These are phyloP conservation scores for Paragyromitra xinjiangensis DNA, from an alignment of 495 filamentous ascomycete genomes.

Conservation along the genomic window DNA sequence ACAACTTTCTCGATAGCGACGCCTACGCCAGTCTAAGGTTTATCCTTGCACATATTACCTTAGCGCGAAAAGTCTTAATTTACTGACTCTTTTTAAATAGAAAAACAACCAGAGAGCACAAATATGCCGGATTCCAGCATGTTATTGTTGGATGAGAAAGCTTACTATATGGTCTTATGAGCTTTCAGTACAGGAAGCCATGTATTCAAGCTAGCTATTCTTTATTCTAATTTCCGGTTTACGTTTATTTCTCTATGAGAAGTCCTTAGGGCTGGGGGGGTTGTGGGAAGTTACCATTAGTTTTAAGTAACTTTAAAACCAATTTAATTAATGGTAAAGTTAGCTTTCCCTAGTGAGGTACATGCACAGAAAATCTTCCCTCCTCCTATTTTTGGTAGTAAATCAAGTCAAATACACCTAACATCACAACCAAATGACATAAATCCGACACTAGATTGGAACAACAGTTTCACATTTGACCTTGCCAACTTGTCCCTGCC, in stretches of 20 bases:
- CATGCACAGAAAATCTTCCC: no score
- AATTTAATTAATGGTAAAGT: no score
- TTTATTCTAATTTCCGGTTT: neutral
- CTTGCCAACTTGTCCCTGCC: no score
- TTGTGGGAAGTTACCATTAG: no score
- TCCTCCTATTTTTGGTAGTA: no score
- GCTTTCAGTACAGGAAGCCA: neutral
- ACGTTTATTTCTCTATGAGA: neutral
- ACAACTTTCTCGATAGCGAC: neutral
- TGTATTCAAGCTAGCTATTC: neutral
- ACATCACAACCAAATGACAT: no score
- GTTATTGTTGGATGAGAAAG: neutral
- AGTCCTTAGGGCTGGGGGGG: no score
- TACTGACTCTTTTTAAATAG: neutral
- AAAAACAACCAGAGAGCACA: neutral
- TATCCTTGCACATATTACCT: neutral
- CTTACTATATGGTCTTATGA: neutral
- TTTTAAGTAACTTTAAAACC: no score
- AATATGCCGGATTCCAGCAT: neutral
- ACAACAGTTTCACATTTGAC: no score
- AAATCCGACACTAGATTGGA: no score
- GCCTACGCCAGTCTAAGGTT: conserved; percentile 4
- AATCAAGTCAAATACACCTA: no score
- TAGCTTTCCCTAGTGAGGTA: no score
- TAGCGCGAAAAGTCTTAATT: neutral